Evolutionary conservation across 2,329 filamentous ascomycete genomes (phyloP).

Genomic region (Diaporthe ampelina): DNA sequence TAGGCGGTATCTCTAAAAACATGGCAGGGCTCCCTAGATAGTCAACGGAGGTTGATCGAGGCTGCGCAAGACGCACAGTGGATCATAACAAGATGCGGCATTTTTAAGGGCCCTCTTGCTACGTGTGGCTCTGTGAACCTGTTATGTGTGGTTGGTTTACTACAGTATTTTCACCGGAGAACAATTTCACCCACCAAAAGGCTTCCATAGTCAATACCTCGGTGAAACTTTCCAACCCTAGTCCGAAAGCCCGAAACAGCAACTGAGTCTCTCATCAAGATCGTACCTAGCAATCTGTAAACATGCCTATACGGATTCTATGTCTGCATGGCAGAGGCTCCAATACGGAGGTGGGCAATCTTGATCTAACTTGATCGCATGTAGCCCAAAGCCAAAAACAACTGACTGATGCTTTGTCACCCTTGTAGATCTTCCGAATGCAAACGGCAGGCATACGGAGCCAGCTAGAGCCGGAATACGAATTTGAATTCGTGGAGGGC

Average conservation of each 20-base stretch:
- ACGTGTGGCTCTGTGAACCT: neutral
- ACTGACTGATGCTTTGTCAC: slow-evolving; percentile 8
- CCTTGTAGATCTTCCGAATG: slow-evolving; percentile 39
- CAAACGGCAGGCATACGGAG: slow-evolving; percentile 40
- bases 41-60: neutral
- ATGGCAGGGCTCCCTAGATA: neutral
- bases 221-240: neutral
- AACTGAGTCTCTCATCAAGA: slow-evolving; percentile 23
- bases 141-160: slow-evolving; percentile 8
- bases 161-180: neutral
- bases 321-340: slow-evolving; percentile 38
- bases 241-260: neutral
- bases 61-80: neutral
- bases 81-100: slow-evolving; percentile 4
- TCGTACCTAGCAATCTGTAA: slow-evolving; percentile 8
- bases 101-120: neutral
- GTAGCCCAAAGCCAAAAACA: neutral
- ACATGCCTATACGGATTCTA: slow-evolving; percentile 36
- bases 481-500: slow-evolving; percentile 41
- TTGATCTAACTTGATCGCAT: neutral
- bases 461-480: slow-evolving; percentile 37
- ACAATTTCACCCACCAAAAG: neutral
- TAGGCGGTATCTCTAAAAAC: slow-evolving; percentile 18
- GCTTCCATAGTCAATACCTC: neutral
- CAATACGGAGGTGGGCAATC: slow-evolving; percentile 34